phyloP scores from a whole-genome alignment of 139 green algal species.

The Volvox reticuliferus region DNA sequence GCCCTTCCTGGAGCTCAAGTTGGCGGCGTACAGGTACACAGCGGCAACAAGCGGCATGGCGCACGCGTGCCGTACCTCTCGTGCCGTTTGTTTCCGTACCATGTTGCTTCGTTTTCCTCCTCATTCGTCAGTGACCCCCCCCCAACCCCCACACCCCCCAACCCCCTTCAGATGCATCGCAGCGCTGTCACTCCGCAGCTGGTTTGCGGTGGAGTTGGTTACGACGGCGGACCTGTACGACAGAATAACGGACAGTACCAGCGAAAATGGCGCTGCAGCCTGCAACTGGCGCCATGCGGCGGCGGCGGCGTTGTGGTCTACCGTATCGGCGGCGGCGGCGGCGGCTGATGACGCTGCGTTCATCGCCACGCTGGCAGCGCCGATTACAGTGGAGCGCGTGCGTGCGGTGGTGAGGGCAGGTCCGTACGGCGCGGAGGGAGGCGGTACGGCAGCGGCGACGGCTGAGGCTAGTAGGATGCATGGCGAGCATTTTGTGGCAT shows the following conservation, averaged over 20 bases:
- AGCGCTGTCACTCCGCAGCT: conserved; percentile 47
- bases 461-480: conserved; percentile 21
- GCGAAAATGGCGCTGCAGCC: conserved; percentile 38
- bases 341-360: not conserved
- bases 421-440: conserved; percentile 47
- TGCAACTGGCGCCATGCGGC: conserved; percentile 46
- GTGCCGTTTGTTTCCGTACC: too few species aligned
- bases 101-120: too few species aligned
- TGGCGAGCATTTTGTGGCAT: conserved; percentile 50
- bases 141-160: too few species aligned
- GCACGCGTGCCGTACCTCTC: too few species aligned
- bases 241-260: conserved; percentile 16
- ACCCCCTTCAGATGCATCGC: conserved; percentile 41
- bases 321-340: conserved; percentile 19
- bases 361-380: conserved; percentile 8
- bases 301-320: conserved; percentile 42
- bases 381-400: conserved; percentile 43
- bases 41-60: too few species aligned
- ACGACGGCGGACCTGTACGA: conserved; percentile 29
- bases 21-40: conserved; percentile 19
- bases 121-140: too few species aligned
- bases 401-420: conserved; percentile 34
- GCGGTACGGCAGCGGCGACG: not conserved
- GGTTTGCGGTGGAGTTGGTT: conserved; percentile 51
- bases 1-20: conserved; percentile 50